Conservation (phyloP, 257 asterid species). For the Echium plantagineum region DNA sequence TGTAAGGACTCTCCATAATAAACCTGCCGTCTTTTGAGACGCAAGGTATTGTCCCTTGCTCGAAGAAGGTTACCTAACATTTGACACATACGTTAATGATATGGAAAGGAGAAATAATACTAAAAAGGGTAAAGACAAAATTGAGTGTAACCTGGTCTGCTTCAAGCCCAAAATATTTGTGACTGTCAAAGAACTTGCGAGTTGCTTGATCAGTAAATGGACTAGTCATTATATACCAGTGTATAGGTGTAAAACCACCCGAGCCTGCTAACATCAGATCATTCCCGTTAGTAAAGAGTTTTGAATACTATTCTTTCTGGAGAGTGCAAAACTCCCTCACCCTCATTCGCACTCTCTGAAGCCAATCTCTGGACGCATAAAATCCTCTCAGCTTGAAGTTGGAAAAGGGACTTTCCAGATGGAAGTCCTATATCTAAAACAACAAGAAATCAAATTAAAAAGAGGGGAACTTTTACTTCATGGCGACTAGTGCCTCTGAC, state of each 20-base stretch:
- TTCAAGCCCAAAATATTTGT: conserved; percentile 89
- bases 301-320: conserved; percentile 5
- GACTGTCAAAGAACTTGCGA: conserved; percentile 75
- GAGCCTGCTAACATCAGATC: conserved; percentile 35
- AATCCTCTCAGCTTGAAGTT: conserved; percentile 94
- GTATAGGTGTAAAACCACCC: conserved; percentile 44
- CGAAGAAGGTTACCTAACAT: conserved; percentile 84
- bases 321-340: conserved; percentile 28
- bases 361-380: conserved; percentile 78
- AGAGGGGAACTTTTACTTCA: too few relatives aligned
- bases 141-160: conserved; percentile 58
- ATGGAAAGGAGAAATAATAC: conserved; percentile 2
- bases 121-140: not conserved
- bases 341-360: conserved; percentile 63
- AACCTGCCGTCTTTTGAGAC: conserved; percentile 85
- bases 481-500: not conserved
- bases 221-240: conserved; percentile 98
- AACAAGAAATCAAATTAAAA: not conserved
- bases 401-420: conserved; percentile 96
- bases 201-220: conserved; percentile 92
- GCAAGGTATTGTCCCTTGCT: conserved; percentile 94
- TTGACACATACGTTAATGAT: conserved; percentile 6
- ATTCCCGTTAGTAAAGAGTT: conserved; percentile 7
- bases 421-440: conserved; percentile 86
- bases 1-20: conserved; percentile 84